Evolutionary conservation across 805 yeast genomes (phyloP), one percentile per base, ranked within the genome.

Genomic region (Metschnikowia anglica): DNA sequence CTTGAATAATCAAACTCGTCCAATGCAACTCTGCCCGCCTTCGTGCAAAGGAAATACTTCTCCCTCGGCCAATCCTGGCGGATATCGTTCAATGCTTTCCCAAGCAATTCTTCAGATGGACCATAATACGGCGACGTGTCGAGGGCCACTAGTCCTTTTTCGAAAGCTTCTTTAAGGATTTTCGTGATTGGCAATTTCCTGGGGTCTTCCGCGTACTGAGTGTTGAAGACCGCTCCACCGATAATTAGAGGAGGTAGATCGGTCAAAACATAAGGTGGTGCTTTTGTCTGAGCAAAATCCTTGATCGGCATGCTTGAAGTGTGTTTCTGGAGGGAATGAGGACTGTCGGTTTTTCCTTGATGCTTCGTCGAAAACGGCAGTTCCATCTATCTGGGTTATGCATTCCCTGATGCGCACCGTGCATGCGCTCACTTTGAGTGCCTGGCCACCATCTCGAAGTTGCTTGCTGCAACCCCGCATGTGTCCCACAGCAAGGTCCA

Each of bases 121-220:
- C 97, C 97, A 59, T 90, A 90, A 65, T 87, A 89, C 3, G 97
- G 97, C 0, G 97, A 86, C 0, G 97, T 88, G 58, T 90, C 97
- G 27, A 90, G 70, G 1, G 95, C 93, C 34, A 73, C 75, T 46
- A 88, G 68, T 0, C 97, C 97, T 19, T 70, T 58, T 16, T 68
- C 63, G 54, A 90, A 82, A 0, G 90, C 93, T 11, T 61, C 54
- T 36, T 66, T 58, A 16, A 90, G 52, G 37, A 90, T 75, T 0
- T 77, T 80, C 9, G 64, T 68, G 9, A 81, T 72, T 1, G 88
- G 84, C 31, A 87, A 52, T 0, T 66, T 55, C 26, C 70, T 68
- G 1, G 96, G 96, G 53, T 85, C 76, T 9, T 72, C 79, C 47
- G 84, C 78, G 70, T 88, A 90, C 58, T 85, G 95, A 17, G 79